Percentiles rank a stretch among this genome's conserved stretches.
Conservation (phyloP, 345 rosid species). For the Sisymbrium altissimum region DNA sequence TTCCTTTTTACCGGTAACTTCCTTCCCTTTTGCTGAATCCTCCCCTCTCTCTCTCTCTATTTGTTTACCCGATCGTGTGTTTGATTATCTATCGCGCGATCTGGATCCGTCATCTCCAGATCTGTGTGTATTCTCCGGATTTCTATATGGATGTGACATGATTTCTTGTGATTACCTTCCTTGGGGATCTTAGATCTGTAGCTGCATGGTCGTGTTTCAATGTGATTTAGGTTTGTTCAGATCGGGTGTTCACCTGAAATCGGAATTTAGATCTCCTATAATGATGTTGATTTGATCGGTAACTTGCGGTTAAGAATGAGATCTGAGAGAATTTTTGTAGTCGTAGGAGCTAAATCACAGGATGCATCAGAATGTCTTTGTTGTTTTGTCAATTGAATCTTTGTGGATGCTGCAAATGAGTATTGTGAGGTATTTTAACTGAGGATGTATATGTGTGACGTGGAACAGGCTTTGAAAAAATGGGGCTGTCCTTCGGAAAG, state of each 20-base stretch:
- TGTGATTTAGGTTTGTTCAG: conserved; percentile 4
- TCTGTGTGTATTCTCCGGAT: conserved; percentile 4
- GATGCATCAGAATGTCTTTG: too few species aligned
- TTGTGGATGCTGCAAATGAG: not conserved
- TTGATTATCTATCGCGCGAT: conserved; percentile 1
- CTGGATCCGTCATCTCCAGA: conserved; percentile 9
- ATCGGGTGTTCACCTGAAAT: conserved; percentile 4
- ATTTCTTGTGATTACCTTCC: not conserved
- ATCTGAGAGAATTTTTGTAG: not conserved
- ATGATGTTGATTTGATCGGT: not conserved
- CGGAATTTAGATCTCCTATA: conserved; percentile 12
- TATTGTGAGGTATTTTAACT: too few species aligned
- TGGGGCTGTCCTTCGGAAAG: conserved; percentile 69
- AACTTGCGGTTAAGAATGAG: not conserved
- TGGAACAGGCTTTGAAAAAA: conserved; percentile 29
- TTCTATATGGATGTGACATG: not conserved
- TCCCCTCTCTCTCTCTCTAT: not conserved
- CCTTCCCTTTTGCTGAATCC: not conserved
- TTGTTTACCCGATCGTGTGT: not conserved
- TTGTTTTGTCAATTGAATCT: too few species aligned
- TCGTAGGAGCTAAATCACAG: too few species aligned
- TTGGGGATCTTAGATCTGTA: conserved; percentile 3
- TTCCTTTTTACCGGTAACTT: not conserved
- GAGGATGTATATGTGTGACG: not conserved
- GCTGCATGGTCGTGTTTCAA: not conserved